These are phyloP conservation scores for Saksenaea vasiformis DNA, from an alignment of 371 early-diverging fungal genomes.

Conservation along the genomic window DNA sequence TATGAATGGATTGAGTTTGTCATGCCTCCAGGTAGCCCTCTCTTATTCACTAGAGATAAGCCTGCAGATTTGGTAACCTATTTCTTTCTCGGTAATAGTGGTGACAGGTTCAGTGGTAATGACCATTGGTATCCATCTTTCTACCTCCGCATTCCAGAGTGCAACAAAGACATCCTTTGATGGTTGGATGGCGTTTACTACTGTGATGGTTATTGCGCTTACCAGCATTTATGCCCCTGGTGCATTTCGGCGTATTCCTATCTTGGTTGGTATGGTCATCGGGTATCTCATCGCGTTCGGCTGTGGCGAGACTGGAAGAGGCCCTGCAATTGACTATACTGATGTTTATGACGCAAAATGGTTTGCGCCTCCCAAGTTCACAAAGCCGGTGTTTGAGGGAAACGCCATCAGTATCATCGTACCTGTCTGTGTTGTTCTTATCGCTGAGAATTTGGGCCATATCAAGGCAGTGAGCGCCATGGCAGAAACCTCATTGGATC, in stretches of 20 bases:
- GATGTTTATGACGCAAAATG: slow-evolving; percentile 37
- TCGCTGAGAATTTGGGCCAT: slow-evolving; percentile 63
- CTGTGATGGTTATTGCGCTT: slow-evolving; percentile 45
- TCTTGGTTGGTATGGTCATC: slow-evolving; percentile 51
- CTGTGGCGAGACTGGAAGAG: slow-evolving; percentile 42
- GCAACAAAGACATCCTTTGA: slow-evolving; percentile 51
- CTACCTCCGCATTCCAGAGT: slow-evolving; percentile 47
- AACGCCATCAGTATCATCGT: slow-evolving; percentile 56
- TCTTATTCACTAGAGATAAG: background rate
- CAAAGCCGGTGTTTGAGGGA: slow-evolving; percentile 40
- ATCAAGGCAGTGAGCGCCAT: slow-evolving; percentile 59
- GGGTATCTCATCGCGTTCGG: slow-evolving; percentile 52
- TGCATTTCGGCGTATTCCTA: slow-evolving; percentile 43
- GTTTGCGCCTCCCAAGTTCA: slow-evolving; percentile 41
- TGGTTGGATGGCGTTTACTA: slow-evolving; percentile 58
- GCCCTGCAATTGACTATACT: slow-evolving; percentile 50
- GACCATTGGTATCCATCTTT: slow-evolving; percentile 59
- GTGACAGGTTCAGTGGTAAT: slow-evolving; percentile 61
- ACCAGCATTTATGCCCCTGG: slow-evolving; percentile 56
- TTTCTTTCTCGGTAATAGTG: slow-evolving; percentile 21
- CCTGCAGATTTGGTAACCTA: too few relatives aligned
- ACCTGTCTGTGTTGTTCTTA: slow-evolving; percentile 53
- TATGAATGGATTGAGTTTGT: slow-evolving; percentile 54
- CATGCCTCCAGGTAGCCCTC: slow-evolving; percentile 59
- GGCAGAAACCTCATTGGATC: slow-evolving; percentile 47